Evolutionary conservation across 2,329 filamentous ascomycete species (phyloP).

Genomic region (Fusarium sp.): DNA sequence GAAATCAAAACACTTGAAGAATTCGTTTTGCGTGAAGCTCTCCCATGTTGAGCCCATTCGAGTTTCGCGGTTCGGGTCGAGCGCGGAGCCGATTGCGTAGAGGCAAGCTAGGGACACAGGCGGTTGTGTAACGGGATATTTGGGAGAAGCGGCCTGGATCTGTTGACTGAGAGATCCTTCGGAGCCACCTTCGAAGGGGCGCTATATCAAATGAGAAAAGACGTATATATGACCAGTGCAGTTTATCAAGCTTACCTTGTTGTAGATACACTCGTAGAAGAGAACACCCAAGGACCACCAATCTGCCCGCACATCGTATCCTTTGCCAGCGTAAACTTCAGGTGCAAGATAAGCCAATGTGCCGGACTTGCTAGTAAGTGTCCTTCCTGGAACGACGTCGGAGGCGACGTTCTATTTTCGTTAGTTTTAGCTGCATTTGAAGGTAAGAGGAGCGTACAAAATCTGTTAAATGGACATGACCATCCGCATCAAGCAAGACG

Average conservation of each 20-base stretch:
- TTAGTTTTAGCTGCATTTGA: conserved; percentile 3
- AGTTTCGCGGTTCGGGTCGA: conserved; percentile 82
- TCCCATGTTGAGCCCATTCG: conserved; percentile 90
- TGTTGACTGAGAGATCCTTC: conserved; percentile 83
- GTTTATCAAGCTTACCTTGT: conserved; percentile 73
- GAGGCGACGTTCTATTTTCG: conserved; percentile 87
- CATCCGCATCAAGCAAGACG: conserved; percentile 85
- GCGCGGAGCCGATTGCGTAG: conserved; percentile 84
- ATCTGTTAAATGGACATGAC: conserved; percentile 96
- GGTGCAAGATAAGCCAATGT: conserved; percentile 95
- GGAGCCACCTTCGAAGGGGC: conserved; percentile 91
- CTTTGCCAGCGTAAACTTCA: conserved; percentile 90
- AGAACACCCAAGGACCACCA: conserved; percentile 99
- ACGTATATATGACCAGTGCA: background rate
- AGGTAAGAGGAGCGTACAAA: conserved; percentile 72
- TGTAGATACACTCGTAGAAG: conserved; percentile 99
- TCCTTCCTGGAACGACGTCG: conserved; percentile 84
- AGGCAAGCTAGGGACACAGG: conserved; percentile 89
- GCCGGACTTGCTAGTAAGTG: conserved; percentile 93
- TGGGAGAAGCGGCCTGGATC: conserved; percentile 83
- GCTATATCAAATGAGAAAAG: conserved; percentile 58
- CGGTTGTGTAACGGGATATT: conserved; percentile 91
- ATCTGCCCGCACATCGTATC: conserved; percentile 90
- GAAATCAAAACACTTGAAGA: conserved; percentile 90
- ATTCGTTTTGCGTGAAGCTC: conserved; percentile 86